Evolutionary conservation across 2,329 filamentous ascomycete species (phyloP).

Genomic region (Exophiala viscosa): DNA sequence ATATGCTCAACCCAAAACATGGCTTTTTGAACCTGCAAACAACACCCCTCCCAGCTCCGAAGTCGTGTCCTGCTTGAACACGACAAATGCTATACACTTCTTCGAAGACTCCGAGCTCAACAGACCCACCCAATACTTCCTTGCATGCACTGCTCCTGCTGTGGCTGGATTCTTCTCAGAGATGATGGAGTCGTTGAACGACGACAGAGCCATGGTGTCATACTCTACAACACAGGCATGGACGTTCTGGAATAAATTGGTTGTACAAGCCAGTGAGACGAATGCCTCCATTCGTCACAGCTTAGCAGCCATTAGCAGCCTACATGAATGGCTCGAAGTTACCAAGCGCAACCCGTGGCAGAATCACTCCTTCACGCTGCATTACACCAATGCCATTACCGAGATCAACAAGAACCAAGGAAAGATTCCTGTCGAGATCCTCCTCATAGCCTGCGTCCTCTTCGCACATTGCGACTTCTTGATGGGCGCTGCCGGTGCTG

Average conservation of each 20-base stretch:
- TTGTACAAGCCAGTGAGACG: conserved; percentile 14
- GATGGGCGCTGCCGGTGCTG: conserved; percentile 18
- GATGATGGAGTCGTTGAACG: conserved; percentile 21
- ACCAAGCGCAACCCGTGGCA: conserved; percentile 19
- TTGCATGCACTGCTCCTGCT: conserved; percentile 17
- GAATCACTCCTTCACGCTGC: conserved; percentile 14
- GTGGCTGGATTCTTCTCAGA: conserved; percentile 18
- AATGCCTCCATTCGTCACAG: conserved; percentile 15
- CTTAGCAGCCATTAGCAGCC: conserved; percentile 17
- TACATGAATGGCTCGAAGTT: conserved; percentile 20
- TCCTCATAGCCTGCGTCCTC: conserved; percentile 18
- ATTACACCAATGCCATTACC: conserved; percentile 20
- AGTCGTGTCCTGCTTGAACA: conserved; percentile 2
- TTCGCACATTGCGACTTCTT: conserved; percentile 22
- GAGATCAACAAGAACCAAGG: conserved; percentile 18
- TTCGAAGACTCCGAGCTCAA: conserved; percentile 18
- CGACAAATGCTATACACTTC: conserved; percentile 12
- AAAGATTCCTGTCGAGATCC: conserved; percentile 15
- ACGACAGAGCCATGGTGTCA: conserved; percentile 11
- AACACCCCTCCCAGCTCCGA: not conserved
- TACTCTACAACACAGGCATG: conserved; percentile 10
- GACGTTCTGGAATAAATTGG: conserved; percentile 16
- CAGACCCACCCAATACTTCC: conserved; percentile 15
- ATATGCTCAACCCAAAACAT: conserved; percentile 23
- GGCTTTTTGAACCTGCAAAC: conserved; percentile 8